These are phyloP conservation scores for Colletotrichum viniferum DNA, from an alignment of 2,329 filamentous ascomycete genomes.

Conservation along the genomic window DNA sequence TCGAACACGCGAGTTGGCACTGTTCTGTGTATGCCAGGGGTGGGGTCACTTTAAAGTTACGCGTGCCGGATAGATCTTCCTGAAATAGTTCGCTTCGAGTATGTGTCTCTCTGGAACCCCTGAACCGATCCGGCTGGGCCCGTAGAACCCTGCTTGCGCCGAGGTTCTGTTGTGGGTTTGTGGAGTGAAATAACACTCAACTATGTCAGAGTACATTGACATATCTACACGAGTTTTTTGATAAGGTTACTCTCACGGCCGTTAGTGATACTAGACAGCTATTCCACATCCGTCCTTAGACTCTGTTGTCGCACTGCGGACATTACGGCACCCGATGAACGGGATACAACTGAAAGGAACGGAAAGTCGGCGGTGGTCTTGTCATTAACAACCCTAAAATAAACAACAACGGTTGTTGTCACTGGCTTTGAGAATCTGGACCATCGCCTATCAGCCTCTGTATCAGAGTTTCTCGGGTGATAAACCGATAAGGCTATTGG, in stretches of 20 bases:
- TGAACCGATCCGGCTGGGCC: background rate
- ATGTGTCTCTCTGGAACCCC: background rate
- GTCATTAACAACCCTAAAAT: accelerated
- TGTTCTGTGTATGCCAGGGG: background rate
- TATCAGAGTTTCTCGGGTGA: no score
- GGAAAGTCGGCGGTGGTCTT: no score
- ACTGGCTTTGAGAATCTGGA: no score
- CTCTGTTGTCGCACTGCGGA: background rate
- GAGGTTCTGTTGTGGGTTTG: background rate
- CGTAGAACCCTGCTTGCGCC: background rate
- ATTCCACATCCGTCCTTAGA: background rate
- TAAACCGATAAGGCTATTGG: no score
- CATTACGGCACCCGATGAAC: background rate
- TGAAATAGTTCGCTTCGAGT: background rate
- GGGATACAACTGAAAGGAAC: accelerated
- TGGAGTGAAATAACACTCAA: accelerated
- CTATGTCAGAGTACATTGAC: background rate
- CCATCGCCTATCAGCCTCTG: no score
- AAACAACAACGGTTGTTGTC: accelerated
- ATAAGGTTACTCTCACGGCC: background rate
- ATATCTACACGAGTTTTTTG: background rate
- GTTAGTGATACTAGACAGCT: no score
- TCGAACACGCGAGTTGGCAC: background rate
- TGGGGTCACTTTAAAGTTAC: background rate
- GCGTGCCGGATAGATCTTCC: background rate